Percentiles rank a stretch among this genome's conserved stretches.
These are phyloP conservation scores for Marchantia polymorpha DNA, from an alignment of 225 moss, liverwort and hornwort genomes.

Conservation along the genomic window DNA sequence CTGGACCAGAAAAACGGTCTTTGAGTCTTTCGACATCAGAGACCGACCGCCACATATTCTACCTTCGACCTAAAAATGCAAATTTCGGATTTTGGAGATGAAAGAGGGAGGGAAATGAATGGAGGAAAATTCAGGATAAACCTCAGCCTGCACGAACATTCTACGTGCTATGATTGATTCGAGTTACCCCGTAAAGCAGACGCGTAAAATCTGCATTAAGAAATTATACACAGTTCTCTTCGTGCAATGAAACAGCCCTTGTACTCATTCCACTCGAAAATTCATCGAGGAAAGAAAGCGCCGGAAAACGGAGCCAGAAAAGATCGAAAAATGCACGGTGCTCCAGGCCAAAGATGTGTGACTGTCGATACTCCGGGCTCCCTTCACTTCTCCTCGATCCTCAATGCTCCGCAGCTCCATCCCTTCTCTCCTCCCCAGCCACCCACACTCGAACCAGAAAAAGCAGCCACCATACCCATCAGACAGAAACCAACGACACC, in stretches of 20 bases:
- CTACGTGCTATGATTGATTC: conserved; percentile 1
- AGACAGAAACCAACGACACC: neutral
- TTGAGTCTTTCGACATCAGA: neutral
- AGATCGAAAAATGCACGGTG: neutral
- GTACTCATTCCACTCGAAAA: conserved; percentile 8
- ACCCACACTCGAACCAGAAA: neutral
- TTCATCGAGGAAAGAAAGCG: conserved; percentile 7
- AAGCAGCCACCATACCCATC: no score
- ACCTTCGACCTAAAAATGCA: conserved; percentile 4
- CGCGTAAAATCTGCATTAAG: conserved; percentile 12
- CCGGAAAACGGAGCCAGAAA: neutral
- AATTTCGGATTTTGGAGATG: neutral
- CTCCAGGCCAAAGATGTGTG: neutral
- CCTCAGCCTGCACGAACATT: conserved; percentile 1
- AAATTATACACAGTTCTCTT: conserved; percentile 12
- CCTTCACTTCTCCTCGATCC: conserved; percentile 3
- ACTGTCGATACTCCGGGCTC: neutral
- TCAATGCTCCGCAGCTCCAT: conserved; percentile 3
- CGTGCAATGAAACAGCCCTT: neutral
- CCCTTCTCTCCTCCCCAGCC: conserved; percentile 14
- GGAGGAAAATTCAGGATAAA: neutral
- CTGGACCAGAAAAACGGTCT: conserved; percentile 3
- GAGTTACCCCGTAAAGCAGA: conserved; percentile 6
- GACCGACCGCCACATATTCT: neutral
- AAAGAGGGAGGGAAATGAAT: neutral